Evolutionary conservation across 495 filamentous ascomycete species (phyloP).

Genomic region (Penicillium goetzii): DNA sequence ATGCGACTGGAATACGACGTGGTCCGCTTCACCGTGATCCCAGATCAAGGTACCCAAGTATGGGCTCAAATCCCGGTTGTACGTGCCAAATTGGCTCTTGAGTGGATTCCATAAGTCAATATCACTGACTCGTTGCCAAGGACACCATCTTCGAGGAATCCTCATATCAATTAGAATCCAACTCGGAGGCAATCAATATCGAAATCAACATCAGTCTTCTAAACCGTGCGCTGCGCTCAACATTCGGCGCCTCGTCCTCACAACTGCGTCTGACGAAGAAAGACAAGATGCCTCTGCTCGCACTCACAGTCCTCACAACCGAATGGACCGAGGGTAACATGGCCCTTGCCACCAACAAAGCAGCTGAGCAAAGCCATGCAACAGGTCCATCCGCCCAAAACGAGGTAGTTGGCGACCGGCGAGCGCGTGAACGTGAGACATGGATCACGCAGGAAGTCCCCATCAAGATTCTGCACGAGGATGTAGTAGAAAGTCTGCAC

Average conservation of each 20-base stretch:
- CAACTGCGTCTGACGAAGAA: slow-evolving; percentile 91
- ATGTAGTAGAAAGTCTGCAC: slow-evolving; percentile 80
- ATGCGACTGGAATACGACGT: slow-evolving; percentile 82
- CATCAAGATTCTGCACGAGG: slow-evolving; percentile 81
- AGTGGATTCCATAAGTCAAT: not conserved
- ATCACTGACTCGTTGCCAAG: slow-evolving; percentile 34
- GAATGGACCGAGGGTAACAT: slow-evolving; percentile 49
- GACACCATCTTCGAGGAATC: slow-evolving; percentile 79
- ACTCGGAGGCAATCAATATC: slow-evolving; percentile 83
- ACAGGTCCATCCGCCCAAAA: slow-evolving; percentile 7
- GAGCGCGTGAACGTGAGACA: slow-evolving; percentile 70
- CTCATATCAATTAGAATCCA: slow-evolving; percentile 79
- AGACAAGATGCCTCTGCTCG: slow-evolving; percentile 79
- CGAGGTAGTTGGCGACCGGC: slow-evolving; percentile 53
- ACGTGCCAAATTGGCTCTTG: slow-evolving; percentile 37
- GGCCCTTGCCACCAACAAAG: slow-evolving; percentile 46
- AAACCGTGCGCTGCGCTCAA: slow-evolving; percentile 84
- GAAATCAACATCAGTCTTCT: slow-evolving; percentile 84
- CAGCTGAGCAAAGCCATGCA: slow-evolving; percentile 27
- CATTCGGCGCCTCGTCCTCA: slow-evolving; percentile 72
- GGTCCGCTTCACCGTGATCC: slow-evolving; percentile 92
- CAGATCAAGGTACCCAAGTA: slow-evolving; percentile 90
- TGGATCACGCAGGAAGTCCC: slow-evolving; percentile 95
- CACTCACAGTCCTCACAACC: slow-evolving; percentile 75
- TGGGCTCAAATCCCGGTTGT: slow-evolving; percentile 75